Evolutionary conservation across 1,139 yeast species (phyloP), one percentile per base, ranked within the genome.

Genomic region (Yamadazyma atmosphaerica): DNA sequence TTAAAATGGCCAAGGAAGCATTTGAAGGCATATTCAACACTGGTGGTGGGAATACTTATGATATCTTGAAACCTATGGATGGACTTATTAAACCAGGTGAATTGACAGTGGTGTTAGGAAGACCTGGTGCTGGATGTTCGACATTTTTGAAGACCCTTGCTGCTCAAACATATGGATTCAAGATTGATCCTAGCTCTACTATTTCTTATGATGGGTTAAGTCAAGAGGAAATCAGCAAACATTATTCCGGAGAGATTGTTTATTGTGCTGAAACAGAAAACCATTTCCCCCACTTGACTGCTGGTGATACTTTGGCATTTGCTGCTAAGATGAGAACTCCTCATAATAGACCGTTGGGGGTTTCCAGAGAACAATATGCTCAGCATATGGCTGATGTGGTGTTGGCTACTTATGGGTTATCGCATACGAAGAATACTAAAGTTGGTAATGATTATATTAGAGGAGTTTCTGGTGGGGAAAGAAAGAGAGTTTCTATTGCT

Each of bases 71-170:
- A 43, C 51, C 56, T 8, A 63, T 63, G 68, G 67, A 63, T 38
- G 68, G 58, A 6, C 45, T 62, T 7, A 51, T 60, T 42, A 46
- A 40, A 32, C 85, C 90, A 0, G 90, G 94, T 38, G 86, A 83
- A 49, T 66, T 85, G 36, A 75, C 86, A 7, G 86, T 85, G 34
- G 94, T 85, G 1, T 63, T 84, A 30, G 92, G 92, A 31, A 76
- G 89, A 56, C 94, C 94, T 0, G 94, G 92, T 54, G 79, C 90
- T 17, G 95, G 95, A 41, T 86, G 95, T 60, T 76, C 94, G 3
- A 83, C 95, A 1, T 72, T 84, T 37, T 63, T 86, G 50, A 84
- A 83, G 52, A 74, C 90, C 0, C 70, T 86, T 41, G 76, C 90
- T 4, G 62, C 83, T 24, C 79, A 81, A 47, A 83, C 90, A 3